phyloP scores from a whole-genome alignment of 1,139 yeast species.

The Starmera stellimalicola region DNA sequence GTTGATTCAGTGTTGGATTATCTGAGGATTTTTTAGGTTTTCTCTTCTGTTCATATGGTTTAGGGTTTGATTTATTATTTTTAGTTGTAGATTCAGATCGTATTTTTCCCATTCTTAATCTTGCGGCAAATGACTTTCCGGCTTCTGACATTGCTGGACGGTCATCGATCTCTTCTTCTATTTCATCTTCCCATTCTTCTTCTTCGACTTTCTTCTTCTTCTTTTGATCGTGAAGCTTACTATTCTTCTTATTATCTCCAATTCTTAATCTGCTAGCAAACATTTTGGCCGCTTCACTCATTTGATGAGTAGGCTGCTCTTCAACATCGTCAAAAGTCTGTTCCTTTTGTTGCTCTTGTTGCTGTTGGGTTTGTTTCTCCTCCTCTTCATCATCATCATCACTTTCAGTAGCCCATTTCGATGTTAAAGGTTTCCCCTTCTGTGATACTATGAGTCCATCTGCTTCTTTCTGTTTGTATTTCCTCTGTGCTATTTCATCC shows the following conservation, averaged over 20 bases:
- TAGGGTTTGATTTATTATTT: conserved; percentile 6
- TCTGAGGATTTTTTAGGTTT: conserved; percentile 6
- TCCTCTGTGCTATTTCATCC: conserved; percentile 3
- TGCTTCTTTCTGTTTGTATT: not conserved
- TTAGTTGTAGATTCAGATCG: conserved; percentile 1
- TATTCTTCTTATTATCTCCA: not conserved
- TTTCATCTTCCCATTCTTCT: not conserved
- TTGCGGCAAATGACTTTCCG: conserved; percentile 13
- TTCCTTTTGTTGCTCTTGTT: conserved; percentile 1
- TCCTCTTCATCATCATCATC: not conserved
- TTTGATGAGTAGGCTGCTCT: conserved; percentile 3
- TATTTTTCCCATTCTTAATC: conserved; percentile 4
- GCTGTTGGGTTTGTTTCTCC: not conserved
- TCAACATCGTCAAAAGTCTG: not conserved
- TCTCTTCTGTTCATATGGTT: conserved; percentile 2
- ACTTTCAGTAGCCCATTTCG: conserved; percentile 5
- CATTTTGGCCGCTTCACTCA: not conserved
- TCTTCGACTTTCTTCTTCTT: not conserved
- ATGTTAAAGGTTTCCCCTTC: conserved; percentile 8
- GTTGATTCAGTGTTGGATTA: not conserved
- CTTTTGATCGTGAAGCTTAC: not conserved
- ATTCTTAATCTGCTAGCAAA: not conserved
- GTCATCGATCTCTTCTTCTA: conserved; percentile 2
- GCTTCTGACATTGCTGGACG: conserved; percentile 11
- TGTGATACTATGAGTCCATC: conserved; percentile 2